phyloP scores from a whole-genome alignment of 768 basidiomycete species.

The Pholiota microspora region DNA sequence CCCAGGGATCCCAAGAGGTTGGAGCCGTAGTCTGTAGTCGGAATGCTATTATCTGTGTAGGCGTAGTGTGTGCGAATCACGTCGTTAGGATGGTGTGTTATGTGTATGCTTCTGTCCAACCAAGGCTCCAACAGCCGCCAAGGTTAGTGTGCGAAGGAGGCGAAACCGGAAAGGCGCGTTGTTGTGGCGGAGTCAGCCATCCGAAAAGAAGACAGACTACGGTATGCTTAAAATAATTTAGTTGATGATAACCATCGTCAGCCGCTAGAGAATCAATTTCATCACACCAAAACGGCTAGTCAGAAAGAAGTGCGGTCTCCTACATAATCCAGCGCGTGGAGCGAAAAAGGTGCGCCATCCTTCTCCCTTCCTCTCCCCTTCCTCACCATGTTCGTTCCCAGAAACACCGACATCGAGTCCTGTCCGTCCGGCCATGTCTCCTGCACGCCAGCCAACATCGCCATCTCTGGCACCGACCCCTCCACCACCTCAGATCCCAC shows the following conservation, averaged over 20 bases:
- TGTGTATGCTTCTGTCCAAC: slow-evolving; percentile 10
- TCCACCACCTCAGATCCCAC: slow-evolving; percentile 9
- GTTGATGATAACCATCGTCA: slow-evolving; percentile 29
- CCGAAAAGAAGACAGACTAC: slow-evolving; percentile 29
- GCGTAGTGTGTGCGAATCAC: not conserved
- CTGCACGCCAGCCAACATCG: slow-evolving; percentile 20
- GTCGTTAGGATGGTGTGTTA: slow-evolving; percentile 4
- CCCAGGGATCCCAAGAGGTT: slow-evolving; percentile 96
- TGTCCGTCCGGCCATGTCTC: slow-evolving; percentile 21
- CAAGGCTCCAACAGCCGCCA: slow-evolving; percentile 15
- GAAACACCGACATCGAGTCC: slow-evolving; percentile 19
- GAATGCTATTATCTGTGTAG: slow-evolving; percentile 1
- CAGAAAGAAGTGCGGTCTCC: slow-evolving; percentile 15
- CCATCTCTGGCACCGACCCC: slow-evolving; percentile 11
- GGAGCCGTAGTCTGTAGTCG: slow-evolving; percentile 57
- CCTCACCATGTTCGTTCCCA: slow-evolving; percentile 30
- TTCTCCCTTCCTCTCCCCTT: slow-evolving; percentile 6
- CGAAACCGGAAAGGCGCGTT: slow-evolving; percentile 14
- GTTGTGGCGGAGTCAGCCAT: slow-evolving; percentile 19
- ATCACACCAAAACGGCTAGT: slow-evolving; percentile 25
- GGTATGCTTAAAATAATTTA: slow-evolving; percentile 15
- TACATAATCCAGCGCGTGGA: slow-evolving; percentile 19
- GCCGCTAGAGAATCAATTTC: slow-evolving; percentile 22
- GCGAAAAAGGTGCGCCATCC: slow-evolving; percentile 3
- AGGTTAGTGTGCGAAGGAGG: slow-evolving; percentile 24